Percentiles rank a stretch among this genome's conserved stretches.
phyloP scores from a whole-genome alignment of 306 rosid genomes.

The Vachellia collinsii region DNA sequence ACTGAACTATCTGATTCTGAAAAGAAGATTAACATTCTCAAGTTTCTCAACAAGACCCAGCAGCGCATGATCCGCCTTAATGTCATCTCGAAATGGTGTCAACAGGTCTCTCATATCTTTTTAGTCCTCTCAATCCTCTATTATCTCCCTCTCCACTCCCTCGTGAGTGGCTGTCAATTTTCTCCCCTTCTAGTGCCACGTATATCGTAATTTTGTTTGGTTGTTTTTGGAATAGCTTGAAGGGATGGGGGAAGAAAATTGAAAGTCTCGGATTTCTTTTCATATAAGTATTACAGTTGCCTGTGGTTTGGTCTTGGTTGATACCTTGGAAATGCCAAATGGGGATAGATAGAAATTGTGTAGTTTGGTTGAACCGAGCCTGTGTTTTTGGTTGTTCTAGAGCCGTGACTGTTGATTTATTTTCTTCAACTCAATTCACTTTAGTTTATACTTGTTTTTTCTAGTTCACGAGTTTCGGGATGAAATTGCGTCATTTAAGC shows the following conservation, averaged over 20 bases:
- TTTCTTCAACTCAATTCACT: constrained; percentile 3
- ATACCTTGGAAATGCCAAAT: not conserved
- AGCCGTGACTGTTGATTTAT: not conserved
- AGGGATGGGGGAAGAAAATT: not conserved
- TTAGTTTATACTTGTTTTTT: not conserved
- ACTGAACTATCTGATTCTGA: constrained; percentile 76
- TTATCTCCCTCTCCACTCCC: not conserved
- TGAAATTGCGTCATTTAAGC: not conserved
- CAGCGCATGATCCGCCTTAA: constrained; percentile 97
- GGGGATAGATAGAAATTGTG: not conserved
- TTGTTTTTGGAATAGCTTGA: not conserved
- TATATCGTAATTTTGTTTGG: not conserved
- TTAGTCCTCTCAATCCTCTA: not conserved
- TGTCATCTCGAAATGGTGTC: constrained; percentile 96
- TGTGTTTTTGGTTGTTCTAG: constrained; percentile 6
- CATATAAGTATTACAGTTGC: not conserved
- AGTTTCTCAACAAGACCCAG: constrained; percentile 86
- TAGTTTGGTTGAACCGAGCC: not conserved
- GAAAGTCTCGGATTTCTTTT: not conserved
- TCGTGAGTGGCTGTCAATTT: not conserved
- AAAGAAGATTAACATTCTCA: constrained; percentile 80
- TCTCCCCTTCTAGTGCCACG: not conserved
- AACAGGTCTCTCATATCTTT: constrained; percentile 56
- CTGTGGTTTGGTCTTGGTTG: not conserved
- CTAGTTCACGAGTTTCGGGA: not conserved